A percentile compares a stretch with the other conserved stretches of the same genome.
phyloP scores from a whole-genome alignment of 768 basidiomycete species.

The Leucogyrophana mollusca region DNA sequence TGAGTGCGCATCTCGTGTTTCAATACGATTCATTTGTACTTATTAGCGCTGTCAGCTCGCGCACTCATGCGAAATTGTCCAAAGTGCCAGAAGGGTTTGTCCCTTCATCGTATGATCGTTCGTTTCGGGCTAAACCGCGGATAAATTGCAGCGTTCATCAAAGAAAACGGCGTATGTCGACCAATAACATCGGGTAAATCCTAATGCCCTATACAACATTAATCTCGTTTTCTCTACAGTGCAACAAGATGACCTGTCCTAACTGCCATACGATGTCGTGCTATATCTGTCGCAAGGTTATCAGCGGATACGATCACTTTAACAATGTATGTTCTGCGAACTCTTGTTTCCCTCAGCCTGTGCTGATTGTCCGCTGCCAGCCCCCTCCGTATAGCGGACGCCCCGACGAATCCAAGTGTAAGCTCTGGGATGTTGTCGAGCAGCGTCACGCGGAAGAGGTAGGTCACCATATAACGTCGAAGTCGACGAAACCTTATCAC shows the following conservation, averaged over 20 bases:
- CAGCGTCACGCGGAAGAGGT: slow-evolving; percentile 68
- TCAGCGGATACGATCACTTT: slow-evolving; percentile 80
- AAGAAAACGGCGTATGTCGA: slow-evolving; percentile 73
- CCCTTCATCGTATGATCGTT: not conserved
- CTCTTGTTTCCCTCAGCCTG: not conserved
- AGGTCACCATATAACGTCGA: slow-evolving; percentile 9
- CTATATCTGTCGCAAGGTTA: slow-evolving; percentile 77
- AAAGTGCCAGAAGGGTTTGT: slow-evolving; percentile 73
- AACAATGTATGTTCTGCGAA: slow-evolving; percentile 37
- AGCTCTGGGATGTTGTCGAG: slow-evolving; percentile 68
- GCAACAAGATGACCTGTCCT: slow-evolving; percentile 90
- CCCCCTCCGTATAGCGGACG: slow-evolving; percentile 16
- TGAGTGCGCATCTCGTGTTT: slow-evolving; percentile 56
- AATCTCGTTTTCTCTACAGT: slow-evolving; percentile 46
- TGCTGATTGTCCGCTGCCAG: slow-evolving; percentile 13
- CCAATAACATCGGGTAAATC: too few species aligned
- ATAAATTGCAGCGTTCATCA: slow-evolving; percentile 64
- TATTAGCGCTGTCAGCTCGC: slow-evolving; percentile 58
- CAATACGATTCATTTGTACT: slow-evolving; percentile 6
- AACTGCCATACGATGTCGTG: slow-evolving; percentile 75
- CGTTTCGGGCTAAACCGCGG: slow-evolving; percentile 4
- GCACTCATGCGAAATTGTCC: slow-evolving; percentile 90
- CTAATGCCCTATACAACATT: too few species aligned
- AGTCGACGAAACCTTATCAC: slow-evolving; percentile 1
- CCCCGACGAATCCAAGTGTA: slow-evolving; percentile 48